Evolutionary conservation across 2,329 filamentous ascomycete genomes (phyloP).

Genomic region (Lachnellula subtilissima): DNA sequence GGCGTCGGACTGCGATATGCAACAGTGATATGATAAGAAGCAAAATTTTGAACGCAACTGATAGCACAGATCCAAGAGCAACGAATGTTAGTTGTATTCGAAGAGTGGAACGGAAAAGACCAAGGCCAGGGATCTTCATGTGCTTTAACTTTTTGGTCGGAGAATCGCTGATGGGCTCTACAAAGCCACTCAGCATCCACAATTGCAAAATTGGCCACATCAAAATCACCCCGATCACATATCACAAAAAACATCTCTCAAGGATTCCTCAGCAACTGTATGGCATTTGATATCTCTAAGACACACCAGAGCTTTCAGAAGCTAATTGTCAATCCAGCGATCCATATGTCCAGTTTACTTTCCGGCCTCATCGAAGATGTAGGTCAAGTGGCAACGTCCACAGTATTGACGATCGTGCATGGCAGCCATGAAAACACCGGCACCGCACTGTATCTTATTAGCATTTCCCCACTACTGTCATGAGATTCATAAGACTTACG

Average conservation of each 20-base stretch:
- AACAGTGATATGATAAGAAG: too few species aligned
- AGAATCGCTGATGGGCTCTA: not conserved
- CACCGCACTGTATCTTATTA: slow-evolving; percentile 71
- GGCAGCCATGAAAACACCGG: slow-evolving; percentile 99
- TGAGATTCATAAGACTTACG: slow-evolving; percentile 49
- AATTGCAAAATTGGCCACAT: not conserved
- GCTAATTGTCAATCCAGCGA: slow-evolving; percentile 9
- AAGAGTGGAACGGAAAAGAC: too few species aligned
- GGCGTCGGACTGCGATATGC: too few species aligned
- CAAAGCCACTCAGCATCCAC: not conserved
- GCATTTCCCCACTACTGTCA: slow-evolving; percentile 13
- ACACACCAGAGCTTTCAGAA: slow-evolving; percentile 17
- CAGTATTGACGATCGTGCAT: slow-evolving; percentile 92
- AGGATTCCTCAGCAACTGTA: slow-evolving; percentile 1
- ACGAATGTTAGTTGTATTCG: too few species aligned
- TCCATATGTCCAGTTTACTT: slow-evolving; percentile 58
- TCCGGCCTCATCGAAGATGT: slow-evolving; percentile 61
- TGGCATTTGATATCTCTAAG: slow-evolving; percentile 15
- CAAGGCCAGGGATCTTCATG: too few species aligned
- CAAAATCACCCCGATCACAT: not conserved
- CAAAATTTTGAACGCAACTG: too few species aligned
- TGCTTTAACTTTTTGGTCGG: too few species aligned
- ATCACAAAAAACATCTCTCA: not conserved
- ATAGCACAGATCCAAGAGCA: too few species aligned
- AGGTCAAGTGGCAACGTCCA: slow-evolving; percentile 67